A percentile compares a stretch with the other conserved stretches of the same genome.
Conservation (phyloP, 176 grass and related monocot genomes). For the Cymbopogon citratus region DNA sequence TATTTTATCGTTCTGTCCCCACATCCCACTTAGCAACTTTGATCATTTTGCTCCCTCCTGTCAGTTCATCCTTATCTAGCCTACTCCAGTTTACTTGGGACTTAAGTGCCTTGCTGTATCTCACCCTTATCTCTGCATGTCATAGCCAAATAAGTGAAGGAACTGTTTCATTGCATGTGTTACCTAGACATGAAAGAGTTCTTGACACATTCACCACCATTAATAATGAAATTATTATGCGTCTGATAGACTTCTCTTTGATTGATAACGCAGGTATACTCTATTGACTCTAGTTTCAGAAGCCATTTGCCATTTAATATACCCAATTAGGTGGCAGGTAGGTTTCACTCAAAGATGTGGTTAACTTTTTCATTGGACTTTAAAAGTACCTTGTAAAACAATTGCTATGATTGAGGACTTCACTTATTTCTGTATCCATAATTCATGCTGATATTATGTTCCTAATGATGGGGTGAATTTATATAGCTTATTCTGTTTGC, state of each 20-base stretch:
- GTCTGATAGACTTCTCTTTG: slow-evolving; percentile 30
- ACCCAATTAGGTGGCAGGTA: slow-evolving; percentile 99
- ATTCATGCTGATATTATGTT: slow-evolving; percentile 10
- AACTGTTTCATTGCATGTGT: slow-evolving; percentile 15
- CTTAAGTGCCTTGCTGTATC: not conserved
- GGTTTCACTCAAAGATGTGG: slow-evolving; percentile 22
- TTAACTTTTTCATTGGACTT: not conserved
- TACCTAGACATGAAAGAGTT: slow-evolving; percentile 5
- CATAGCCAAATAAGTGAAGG: slow-evolving; percentile 17
- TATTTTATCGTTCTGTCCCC: slow-evolving; percentile 29
- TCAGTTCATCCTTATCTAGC: not conserved
- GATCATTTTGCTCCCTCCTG: slow-evolving; percentile 18
- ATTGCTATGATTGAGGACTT: slow-evolving; percentile 19
- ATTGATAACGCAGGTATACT: slow-evolving; percentile 68
- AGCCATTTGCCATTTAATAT: slow-evolving; percentile 99
- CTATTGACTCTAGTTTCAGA: slow-evolving; percentile 94
- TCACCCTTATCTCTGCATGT: slow-evolving; percentile 9
- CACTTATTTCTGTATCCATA: slow-evolving; percentile 24
- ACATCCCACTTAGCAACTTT: slow-evolving; percentile 24
- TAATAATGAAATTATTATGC: not conserved
- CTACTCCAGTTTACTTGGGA: not conserved
- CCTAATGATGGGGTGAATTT: slow-evolving; percentile 8
- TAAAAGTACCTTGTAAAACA: slow-evolving; percentile 24
- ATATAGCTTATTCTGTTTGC: slow-evolving; percentile 32
- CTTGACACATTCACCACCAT: not conserved